phyloP scores from a whole-genome alignment of 192 early-diverging fungal species.

The Coemansia sp. region DNA sequence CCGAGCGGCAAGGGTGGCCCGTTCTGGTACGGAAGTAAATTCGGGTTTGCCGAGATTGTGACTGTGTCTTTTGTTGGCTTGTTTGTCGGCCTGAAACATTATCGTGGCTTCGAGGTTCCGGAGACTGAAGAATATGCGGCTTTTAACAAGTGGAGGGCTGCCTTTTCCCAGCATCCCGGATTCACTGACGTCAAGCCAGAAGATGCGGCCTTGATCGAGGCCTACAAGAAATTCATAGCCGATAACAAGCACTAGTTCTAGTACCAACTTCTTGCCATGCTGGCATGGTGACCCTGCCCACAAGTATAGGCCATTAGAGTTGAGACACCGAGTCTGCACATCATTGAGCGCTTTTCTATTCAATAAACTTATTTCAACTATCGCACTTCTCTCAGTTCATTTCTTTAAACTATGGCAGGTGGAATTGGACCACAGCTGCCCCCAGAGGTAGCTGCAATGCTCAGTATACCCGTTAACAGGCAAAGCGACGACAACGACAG shows the following conservation, averaged over 20 bases:
- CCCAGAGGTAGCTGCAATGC: conserved; percentile 39
- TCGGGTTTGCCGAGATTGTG: conserved; percentile 27
- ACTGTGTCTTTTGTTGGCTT: conserved; percentile 18
- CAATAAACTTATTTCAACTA: neutral
- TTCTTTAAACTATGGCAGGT: neutral
- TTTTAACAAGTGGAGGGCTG: conserved; percentile 28
- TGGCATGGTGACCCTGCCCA: neutral
- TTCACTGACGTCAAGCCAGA: conserved; percentile 23
- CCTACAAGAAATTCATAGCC: conserved; percentile 26
- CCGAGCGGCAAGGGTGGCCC: conserved; percentile 29
- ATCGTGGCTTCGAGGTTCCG: conserved; percentile 26
- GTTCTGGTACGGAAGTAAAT: conserved; percentile 25
- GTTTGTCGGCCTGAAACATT: conserved; percentile 13
- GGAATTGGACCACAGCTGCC: conserved; percentile 32
- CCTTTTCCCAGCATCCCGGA: conserved; percentile 20
- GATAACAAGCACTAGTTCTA: neutral
- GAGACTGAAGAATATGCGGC: conserved; percentile 35
- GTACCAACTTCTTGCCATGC: neutral
- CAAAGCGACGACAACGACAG: neutral
- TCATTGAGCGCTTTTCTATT: neutral
- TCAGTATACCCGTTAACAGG: conserved; percentile 19
- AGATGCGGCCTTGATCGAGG: conserved; percentile 6
- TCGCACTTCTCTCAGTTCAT: neutral
- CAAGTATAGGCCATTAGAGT: neutral
- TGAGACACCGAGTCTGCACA: neutral